Conservation (phyloP, 2,329 filamentous ascomycete genomes). For the Fusarium sp. region DNA sequence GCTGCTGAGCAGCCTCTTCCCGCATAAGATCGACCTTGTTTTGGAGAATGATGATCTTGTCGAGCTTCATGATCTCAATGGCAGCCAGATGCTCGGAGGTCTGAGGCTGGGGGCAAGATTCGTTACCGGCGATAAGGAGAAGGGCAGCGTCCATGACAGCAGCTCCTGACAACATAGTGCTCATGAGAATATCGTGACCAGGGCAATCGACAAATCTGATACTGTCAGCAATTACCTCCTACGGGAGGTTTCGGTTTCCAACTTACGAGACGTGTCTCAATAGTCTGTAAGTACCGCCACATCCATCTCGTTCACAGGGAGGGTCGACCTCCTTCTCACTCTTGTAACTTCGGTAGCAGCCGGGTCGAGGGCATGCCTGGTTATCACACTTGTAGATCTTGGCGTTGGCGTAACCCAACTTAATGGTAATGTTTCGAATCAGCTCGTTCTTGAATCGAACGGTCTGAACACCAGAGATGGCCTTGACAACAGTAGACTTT, state of each 20-base stretch:
- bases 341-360: constrained; percentile 97
- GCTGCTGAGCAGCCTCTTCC: constrained; percentile 90
- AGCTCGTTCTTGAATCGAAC: constrained; percentile 99
- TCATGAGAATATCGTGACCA: constrained; percentile 99
- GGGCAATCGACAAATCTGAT: constrained; percentile 95
- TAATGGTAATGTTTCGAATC: constrained; percentile 99
- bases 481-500: constrained; percentile 98
- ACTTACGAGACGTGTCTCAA: constrained; percentile 92
- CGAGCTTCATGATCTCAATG: constrained; percentile 99
- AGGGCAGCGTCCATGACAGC: constrained; percentile 99
- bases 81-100: constrained; percentile 98
- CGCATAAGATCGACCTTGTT: constrained; percentile 99
- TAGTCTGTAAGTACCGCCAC: constrained; percentile 85
- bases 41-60: constrained; percentile 99
- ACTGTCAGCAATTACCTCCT: constrained; percentile 32
- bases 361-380: constrained; percentile 87
- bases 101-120: constrained; percentile 97
- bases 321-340: constrained; percentile 99
- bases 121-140: constrained; percentile 96
- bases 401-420: constrained; percentile 98
- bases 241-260: background rate
- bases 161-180: constrained; percentile 99
- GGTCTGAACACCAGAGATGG: constrained; percentile 98
- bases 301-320: constrained; percentile 93
- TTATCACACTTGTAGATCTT: constrained; percentile 99